Evolutionary conservation across 495 filamentous ascomycete species (phyloP), one percentile per base, ranked within the genome.

Genomic region (Staphylotrichum longicolle): DNA sequence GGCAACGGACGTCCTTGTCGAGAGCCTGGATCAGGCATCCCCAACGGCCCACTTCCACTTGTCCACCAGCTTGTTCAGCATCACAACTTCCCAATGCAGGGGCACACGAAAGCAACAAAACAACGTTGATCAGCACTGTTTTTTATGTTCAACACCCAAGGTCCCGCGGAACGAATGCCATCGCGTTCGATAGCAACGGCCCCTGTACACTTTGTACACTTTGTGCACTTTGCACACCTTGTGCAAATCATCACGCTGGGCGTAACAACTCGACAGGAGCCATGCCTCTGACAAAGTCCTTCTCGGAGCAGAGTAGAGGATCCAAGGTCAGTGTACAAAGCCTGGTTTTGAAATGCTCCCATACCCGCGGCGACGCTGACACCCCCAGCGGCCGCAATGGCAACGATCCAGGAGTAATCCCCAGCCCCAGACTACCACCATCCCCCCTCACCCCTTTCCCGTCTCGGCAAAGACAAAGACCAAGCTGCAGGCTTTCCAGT

Each of bases 231-330:
- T 27, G 20, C 20, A 27, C 20, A 27, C 20, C 20, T 27, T 27
- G 20, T 27, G 20, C 20, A 27, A 27, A 1, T 27, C 20, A 27
- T n/a, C 11, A 45, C 56, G 56, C 56, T 32, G 35, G 56, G 56
- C 45, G 45, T 7, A 6, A 10, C 45, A 58, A 15, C 15, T 2
- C 45, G 11, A 27, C 10, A 32, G 4, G 45, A 3, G 14, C 61
- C 39, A 79, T 82, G 79, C 78, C 78, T 59, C 74, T 82, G 55
- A 73, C 79, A 58, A 82, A 82, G 63, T 82, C 81, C 3, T 78
- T 77, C 60, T 82, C 81, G 9, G 79, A 82, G 42, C 49, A 30
- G 9, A 51, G 44, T 57, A 30, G 45, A 35, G 42, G 45, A 7
- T 37, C 62, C 20, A 71, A 68, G 58, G 68, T 69, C 15, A 30